Percentiles rank a stretch among this genome's conserved stretches.
phyloP scores from a whole-genome alignment of 2,329 filamentous ascomycete species.

The Cercospora janseana region DNA sequence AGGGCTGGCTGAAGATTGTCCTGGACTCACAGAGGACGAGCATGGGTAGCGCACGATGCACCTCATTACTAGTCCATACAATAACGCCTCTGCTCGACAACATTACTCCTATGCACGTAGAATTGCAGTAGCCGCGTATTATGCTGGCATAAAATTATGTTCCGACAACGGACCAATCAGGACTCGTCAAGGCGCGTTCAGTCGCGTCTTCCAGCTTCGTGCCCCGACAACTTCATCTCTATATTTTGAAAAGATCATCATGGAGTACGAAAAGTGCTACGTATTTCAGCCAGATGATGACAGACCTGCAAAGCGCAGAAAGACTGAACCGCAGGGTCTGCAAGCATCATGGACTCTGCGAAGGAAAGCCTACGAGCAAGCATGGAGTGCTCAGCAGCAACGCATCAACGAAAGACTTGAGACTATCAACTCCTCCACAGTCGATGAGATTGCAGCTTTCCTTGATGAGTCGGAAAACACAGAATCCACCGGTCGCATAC shows the following conservation, averaged over 20 bases:
- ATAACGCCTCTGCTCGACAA: neutral
- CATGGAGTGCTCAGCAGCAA: conserved; percentile 64
- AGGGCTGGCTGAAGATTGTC: conserved; percentile 76
- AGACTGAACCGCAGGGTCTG: conserved; percentile 35
- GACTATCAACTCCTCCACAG: conserved; percentile 41
- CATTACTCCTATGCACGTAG: no score
- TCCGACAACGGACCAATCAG: neutral
- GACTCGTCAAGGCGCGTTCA: neutral
- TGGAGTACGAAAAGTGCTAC: conserved; percentile 53
- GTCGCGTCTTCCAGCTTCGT: neutral
- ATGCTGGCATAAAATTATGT: conserved; percentile 1
- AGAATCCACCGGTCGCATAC: conserved; percentile 15
- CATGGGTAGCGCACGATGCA: conserved; percentile 51
- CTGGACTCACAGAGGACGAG: conserved; percentile 82
- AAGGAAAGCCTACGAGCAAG: conserved; percentile 58
- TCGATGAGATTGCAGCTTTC: conserved; percentile 42
- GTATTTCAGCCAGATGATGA: conserved; percentile 43
- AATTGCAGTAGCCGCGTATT: no score
- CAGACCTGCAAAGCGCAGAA: conserved; percentile 44
- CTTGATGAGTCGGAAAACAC: conserved; percentile 35
- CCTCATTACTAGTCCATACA: neutral
- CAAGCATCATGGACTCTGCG: conserved; percentile 50
- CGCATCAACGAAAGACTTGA: conserved; percentile 57
- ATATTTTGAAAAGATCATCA: no score
- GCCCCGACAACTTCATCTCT: no score